Conservation (phyloP, 441 rosid genomes). For the Erodium texanum region DNA sequence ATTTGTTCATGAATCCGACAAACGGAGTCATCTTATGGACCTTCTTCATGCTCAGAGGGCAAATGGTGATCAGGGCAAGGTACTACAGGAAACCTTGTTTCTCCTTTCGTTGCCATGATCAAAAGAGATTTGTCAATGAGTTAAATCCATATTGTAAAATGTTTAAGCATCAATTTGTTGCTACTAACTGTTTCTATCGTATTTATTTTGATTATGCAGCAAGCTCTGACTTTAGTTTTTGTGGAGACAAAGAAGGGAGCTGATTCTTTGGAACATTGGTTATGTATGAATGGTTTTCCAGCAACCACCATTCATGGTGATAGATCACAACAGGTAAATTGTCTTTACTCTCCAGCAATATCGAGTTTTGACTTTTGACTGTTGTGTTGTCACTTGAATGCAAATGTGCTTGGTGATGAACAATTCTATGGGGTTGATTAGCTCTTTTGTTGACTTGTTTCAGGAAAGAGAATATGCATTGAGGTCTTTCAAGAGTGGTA, state of each 20-base stretch:
- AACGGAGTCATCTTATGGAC: slow-evolving; percentile 95
- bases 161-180: background rate
- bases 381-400: background rate
- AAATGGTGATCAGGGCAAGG: slow-evolving; percentile 69
- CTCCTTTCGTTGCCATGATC: background rate
- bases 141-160: background rate
- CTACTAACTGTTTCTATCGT: background rate
- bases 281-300: slow-evolving; percentile 66
- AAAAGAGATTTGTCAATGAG: slow-evolving; percentile 1
- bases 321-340: slow-evolving; percentile 68
- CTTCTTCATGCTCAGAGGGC: slow-evolving; percentile 86
- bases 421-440: background rate
- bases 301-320: slow-evolving; percentile 90
- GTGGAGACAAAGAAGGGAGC: slow-evolving; percentile 91
- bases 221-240: slow-evolving; percentile 74
- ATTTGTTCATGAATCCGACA: slow-evolving; percentile 71
- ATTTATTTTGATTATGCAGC: slow-evolving; percentile 34
- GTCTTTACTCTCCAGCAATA: background rate
- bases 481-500: slow-evolving; percentile 76
- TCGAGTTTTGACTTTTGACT: background rate
- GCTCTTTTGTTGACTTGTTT: background rate
- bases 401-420: background rate
- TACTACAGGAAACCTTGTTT: slow-evolving; percentile 15
- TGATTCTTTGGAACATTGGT: slow-evolving; percentile 77
- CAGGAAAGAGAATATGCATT: slow-evolving; percentile 94